Base-by-base conservation (phyloP, 2,329 filamentous ascomycete species). In the Colletotrichum sp. region DNA sequence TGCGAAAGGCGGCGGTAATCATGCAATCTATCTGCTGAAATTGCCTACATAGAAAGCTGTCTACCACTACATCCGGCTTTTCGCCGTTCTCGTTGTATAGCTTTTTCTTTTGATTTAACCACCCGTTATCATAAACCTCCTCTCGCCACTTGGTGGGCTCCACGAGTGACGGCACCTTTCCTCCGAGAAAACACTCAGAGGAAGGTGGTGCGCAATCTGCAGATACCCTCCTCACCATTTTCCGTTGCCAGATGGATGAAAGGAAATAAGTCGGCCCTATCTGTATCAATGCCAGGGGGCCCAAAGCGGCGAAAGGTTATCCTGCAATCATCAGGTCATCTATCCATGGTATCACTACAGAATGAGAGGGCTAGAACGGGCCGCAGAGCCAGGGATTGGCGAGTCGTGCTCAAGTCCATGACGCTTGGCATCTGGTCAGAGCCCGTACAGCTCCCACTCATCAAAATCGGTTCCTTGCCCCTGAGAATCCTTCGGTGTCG, bases 361-460 rank as follows among this genome's bases (percentile, higher is more conserved):
- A 71, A 67, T 76, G 75, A 75, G 75, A 67, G 71, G 71, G 72
- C 36, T 39, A 52, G 18, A 66, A 62, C 63, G 75, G 71, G 75
- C 75, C 72, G 75, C 75, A 76, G 75, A 76, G 71, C 71, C 72
- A 76, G 71, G 71, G 30, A 66, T 71, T 75, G 72, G 66, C 63
- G 72, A 75, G 75, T 68, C 72, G 75, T 75, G 71, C 66, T 75
- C 71, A 55, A 67, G 65, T 68, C 75, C 75, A 44, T 75, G 66
- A 75, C 75, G 59, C 71, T 70, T 75, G 72, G 75, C 75, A 66
- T 76, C 75, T 75, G 75, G 67, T 84, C 80, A 93, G 73, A 94
- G 84, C 81, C 90, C 92, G 81, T 94, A 94, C 81, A 92, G 88
- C 79, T 90, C 90, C 92, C 92, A 94, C 76, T 92, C 92, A 84